Percentiles rank a stretch among this genome's conserved stretches.
These are phyloP conservation scores for Eutrema heterophyllum DNA, from an alignment of 345 rosid species.

Conservation along the genomic window DNA sequence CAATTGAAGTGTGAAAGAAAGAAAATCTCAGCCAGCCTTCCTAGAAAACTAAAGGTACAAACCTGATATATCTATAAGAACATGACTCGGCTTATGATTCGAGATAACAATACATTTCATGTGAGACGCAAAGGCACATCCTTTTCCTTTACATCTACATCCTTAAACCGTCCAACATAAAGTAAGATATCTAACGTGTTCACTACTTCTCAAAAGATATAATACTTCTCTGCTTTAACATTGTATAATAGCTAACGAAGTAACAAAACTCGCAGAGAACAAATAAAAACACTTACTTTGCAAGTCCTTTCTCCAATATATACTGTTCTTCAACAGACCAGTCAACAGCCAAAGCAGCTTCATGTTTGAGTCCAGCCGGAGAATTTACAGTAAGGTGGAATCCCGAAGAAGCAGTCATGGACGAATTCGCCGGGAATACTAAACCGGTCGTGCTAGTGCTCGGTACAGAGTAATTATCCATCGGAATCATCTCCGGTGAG, in stretches of 20 bases:
- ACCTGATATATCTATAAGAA: background rate
- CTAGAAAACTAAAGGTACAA: background rate
- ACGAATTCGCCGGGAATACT: slow-evolving; percentile 29
- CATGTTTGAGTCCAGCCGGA: slow-evolving; percentile 32
- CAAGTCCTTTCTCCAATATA: slow-evolving; percentile 70
- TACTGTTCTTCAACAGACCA: slow-evolving; percentile 85
- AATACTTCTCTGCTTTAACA: background rate
- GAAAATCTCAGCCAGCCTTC: background rate
- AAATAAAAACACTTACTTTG: slow-evolving; percentile 38
- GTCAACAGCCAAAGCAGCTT: slow-evolving; percentile 64
- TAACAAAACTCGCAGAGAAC: background rate
- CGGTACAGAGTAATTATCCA: slow-evolving; percentile 30
- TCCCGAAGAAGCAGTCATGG: slow-evolving; percentile 23
- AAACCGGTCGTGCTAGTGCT: slow-evolving; percentile 25
- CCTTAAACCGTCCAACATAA: background rate
- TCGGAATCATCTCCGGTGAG: slow-evolving; percentile 24
- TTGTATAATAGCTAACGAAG: background rate
- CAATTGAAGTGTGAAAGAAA: background rate
- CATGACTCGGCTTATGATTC: background rate
- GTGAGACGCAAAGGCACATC: background rate
- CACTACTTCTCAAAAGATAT: background rate
- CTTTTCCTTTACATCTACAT: background rate
- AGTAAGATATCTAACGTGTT: background rate
- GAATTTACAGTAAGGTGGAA: slow-evolving; percentile 27
- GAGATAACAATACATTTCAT: background rate